Base-by-base conservation (phyloP, 495 filamentous ascomycete genomes). In the Patellaria atrata region DNA sequence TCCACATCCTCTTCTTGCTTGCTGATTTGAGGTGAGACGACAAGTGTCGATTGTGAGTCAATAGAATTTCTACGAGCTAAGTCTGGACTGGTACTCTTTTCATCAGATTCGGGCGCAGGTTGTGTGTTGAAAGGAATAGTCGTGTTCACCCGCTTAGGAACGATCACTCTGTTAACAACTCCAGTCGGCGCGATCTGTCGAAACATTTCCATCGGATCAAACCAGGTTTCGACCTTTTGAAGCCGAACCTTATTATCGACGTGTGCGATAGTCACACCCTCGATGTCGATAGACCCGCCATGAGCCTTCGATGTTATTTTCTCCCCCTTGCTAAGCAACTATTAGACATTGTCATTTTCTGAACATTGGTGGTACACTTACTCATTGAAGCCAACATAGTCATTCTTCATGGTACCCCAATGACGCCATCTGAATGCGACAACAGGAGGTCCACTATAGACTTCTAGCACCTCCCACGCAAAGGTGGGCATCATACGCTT, bases 401-500 rank as follows among this genome's bases (percentile, higher is more conserved):
- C 73, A 43, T 64, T 65, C 53, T 65, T 68, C 64, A 78, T 75
- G 8, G 52, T 50, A 2, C 73, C 73, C 73, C 74, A 77, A 44
- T 79, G 74, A 19, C 73, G 50, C 73, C 73, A 77, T 34, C 61
- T 61, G 46, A 76, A 73, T 1, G 62, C 53, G 3, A 79, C 74
- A 33, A 53, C 51, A 14, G 74, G 73, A 25, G 70, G 72, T 0
- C 68, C 71, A 26, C 62, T 63, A 44, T 71, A 75, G 2, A 79
- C 71, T 55, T 77, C 74, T 10, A 69, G 51, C 14, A 77, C 73
- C 58, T 78, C 74, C 71, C 73, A 79, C 0, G 71, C 71, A 56
- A 79, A 78, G 0, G 67, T 70, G 10, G 71, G 72, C 72, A 78
- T 77, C 68, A 74, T 75, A 17, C 67, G 55, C 57, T 77, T 77